Percentiles rank a stretch among this genome's conserved stretches.
Evolutionary conservation across 2,329 filamentous ascomycete genomes (phyloP).

Genomic region (Colletotrichum coccodes): DNA sequence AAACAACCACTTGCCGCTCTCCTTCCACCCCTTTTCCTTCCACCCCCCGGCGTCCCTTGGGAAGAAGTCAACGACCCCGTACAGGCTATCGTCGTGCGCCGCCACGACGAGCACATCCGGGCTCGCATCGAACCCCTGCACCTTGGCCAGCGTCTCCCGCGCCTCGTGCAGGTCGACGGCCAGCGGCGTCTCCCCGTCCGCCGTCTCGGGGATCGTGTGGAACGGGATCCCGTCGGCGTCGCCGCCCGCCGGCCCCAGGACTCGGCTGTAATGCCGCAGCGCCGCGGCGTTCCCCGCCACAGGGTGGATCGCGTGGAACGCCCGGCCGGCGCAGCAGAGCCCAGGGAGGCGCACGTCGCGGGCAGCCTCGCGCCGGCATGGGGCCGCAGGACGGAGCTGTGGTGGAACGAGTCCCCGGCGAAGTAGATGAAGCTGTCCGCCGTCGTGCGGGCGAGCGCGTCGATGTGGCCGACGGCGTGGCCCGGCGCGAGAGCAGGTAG

Average conservation of each 20-base stretch:
- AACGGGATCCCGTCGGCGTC: neutral
- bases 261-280: neutral
- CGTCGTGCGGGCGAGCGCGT: conserved; percentile 12
- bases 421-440: conserved; percentile 5
- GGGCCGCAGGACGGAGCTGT: conserved; percentile 1
- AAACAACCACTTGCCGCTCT: neutral
- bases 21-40: conserved; percentile 4
- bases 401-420: conserved; percentile 13
- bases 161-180: neutral
- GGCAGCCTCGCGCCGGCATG: neutral
- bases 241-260: neutral
- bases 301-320: neutral
- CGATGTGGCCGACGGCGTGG: conserved; percentile 16
- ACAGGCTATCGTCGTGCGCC: neutral
- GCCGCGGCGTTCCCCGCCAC: neutral
- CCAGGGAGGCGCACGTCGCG: neutral
- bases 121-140: neutral
- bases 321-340: neutral
- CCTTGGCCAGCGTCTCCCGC: neutral
- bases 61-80: neutral
- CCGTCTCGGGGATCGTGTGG: neutral
- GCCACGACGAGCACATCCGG: conserved; percentile 3
- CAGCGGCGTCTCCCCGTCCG: neutral
- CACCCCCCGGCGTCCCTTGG: neutral
- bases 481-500: conserved; percentile 25